phyloP scores from a whole-genome alignment of 2,329 filamentous ascomycete species.

The Alternaria sp. region DNA sequence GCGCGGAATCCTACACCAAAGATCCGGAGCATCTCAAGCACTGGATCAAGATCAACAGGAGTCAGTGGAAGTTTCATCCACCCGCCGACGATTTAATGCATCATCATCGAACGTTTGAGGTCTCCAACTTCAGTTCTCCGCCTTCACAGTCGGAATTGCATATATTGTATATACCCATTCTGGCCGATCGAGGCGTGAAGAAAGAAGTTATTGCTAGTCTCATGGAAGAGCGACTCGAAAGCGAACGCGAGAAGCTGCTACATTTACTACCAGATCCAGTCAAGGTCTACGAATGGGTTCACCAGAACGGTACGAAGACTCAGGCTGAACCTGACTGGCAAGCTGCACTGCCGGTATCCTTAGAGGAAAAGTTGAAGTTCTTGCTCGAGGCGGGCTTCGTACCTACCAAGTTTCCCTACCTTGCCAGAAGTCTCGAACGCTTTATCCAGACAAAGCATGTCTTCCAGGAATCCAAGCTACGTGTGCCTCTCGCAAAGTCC shows the following conservation, averaged over 20 bases:
- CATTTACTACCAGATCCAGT: conserved; percentile 59
- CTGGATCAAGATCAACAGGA: conserved; percentile 71
- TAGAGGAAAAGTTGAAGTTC: conserved; percentile 37
- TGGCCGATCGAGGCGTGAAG: conserved; percentile 65
- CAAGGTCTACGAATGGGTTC: conserved; percentile 59
- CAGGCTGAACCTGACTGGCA: conserved; percentile 31
- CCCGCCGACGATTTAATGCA: conserved; percentile 55
- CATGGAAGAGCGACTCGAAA: conserved; percentile 58
- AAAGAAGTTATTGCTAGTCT: conserved; percentile 55
- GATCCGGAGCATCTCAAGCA: conserved; percentile 50
- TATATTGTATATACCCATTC: conserved; percentile 70
- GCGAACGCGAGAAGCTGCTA: conserved; percentile 61
- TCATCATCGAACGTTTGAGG: conserved; percentile 69
- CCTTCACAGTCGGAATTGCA: conserved; percentile 66
- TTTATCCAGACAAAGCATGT: conserved; percentile 62
- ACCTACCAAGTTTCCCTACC: conserved; percentile 54
- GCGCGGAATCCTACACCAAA: conserved; percentile 55
- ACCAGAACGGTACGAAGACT: conserved; percentile 43
- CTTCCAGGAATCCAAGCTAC: conserved; percentile 61
- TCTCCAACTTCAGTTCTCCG: conserved; percentile 58
- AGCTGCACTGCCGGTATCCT: conserved; percentile 28
- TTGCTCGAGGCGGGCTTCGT: conserved; percentile 61
- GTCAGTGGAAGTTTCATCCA: conserved; percentile 71
- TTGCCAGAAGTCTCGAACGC: conserved; percentile 57
- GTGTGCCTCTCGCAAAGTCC: conserved; percentile 66